phyloP scores from a whole-genome alignment of 495 filamentous ascomycete genomes.

The Penicillium canescens region DNA sequence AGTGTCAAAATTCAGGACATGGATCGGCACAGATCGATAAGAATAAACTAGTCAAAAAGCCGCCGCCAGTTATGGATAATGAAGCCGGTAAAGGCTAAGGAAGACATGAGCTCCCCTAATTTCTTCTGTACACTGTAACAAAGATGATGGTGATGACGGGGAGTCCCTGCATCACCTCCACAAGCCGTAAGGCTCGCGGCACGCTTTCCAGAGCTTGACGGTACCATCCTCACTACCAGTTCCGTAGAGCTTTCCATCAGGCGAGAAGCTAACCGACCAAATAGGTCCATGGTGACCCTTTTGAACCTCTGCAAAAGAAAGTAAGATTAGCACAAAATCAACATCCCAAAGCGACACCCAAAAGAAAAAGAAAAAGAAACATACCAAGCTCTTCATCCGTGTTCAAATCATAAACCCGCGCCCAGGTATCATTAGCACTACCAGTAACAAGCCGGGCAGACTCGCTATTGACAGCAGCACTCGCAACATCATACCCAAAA shows the following conservation, averaged over 20 bases:
- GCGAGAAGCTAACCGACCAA: constrained; percentile 92
- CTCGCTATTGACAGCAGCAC: constrained; percentile 80
- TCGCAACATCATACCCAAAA: constrained; percentile 80
- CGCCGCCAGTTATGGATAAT: neutral
- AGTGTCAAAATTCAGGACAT: too few relatives aligned
- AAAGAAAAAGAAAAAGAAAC: constrained; percentile 18
- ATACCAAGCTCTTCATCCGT: constrained; percentile 72
- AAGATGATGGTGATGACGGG: neutral
- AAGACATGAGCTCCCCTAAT: neutral
- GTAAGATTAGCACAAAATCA: constrained; percentile 24
- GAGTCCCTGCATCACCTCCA: constrained; percentile 49
- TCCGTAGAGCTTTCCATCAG: constrained; percentile 92
- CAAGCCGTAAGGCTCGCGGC: constrained; percentile 64
- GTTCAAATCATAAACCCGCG: constrained; percentile 85
- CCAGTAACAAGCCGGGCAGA: constrained; percentile 84
- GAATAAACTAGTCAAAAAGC: neutral
- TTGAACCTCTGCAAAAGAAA: constrained; percentile 64
- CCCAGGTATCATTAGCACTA: constrained; percentile 87
- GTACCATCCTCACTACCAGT: constrained; percentile 97
- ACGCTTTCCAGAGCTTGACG: constrained; percentile 88
- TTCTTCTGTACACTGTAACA: constrained; percentile 5
- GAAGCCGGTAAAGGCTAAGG: neutral
- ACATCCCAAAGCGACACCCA: neutral
- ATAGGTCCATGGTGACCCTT: constrained; percentile 98
- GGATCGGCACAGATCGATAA: neutral